phyloP scores from a whole-genome alignment of 495 filamentous ascomycete genomes.

The Annulohypoxylon stygium region DNA sequence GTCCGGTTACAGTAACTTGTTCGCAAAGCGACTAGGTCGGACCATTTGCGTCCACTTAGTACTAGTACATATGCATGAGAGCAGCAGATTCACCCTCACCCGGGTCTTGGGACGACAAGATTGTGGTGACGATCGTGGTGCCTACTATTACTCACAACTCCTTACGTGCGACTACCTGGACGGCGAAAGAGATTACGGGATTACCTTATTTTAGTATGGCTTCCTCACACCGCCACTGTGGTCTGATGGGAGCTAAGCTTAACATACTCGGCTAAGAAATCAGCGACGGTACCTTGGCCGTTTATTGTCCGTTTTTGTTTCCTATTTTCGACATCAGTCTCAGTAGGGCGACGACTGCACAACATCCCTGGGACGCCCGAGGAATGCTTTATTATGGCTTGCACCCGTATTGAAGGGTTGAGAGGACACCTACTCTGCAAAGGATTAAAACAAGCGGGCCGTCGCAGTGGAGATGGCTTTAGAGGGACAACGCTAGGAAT shows the following conservation, averaged over 20 bases:
- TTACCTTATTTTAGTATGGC: constrained; percentile 48
- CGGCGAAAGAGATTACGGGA: constrained; percentile 45
- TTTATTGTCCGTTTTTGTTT: constrained; percentile 34
- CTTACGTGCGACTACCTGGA: constrained; percentile 47
- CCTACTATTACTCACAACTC: constrained; percentile 44
- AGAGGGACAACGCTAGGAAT: constrained; percentile 47
- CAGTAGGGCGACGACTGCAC: constrained; percentile 33
- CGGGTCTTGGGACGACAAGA: constrained; percentile 46
- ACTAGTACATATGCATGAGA: constrained; percentile 46
- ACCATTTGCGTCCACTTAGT: constrained; percentile 40
- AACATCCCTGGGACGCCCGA: constrained; percentile 34
- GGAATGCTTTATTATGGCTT: constrained; percentile 38
- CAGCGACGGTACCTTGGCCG: constrained; percentile 30
- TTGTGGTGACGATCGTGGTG: constrained; percentile 48
- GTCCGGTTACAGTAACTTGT: constrained; percentile 44
- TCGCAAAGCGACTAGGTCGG: constrained; percentile 43
- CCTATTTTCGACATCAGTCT: constrained; percentile 26
- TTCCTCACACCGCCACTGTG: constrained; percentile 50
- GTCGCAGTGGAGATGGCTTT: constrained; percentile 47
- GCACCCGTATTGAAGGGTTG: constrained; percentile 35
- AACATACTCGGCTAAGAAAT: constrained; percentile 42
- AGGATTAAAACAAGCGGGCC: constrained; percentile 48
- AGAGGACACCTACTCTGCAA: constrained; percentile 35
- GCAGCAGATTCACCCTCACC: constrained; percentile 37
- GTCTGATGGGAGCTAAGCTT: constrained; percentile 47